These are phyloP conservation scores for Sextonia rubra DNA, from an alignment of 164 flowering plant species.

Conservation along the genomic window DNA sequence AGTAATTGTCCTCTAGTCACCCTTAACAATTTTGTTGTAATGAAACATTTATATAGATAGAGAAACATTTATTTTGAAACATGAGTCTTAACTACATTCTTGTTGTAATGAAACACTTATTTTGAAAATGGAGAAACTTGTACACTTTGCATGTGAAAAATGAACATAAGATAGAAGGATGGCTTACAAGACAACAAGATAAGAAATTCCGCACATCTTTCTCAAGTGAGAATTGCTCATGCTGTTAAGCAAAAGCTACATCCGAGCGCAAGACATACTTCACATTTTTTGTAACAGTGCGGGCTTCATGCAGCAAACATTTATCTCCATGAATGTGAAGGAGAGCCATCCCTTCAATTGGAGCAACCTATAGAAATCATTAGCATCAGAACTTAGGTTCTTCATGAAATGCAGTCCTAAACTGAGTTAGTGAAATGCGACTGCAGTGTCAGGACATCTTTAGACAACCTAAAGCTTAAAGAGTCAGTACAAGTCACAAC, in stretches of 20 bases:
- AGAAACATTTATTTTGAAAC: too few species aligned
- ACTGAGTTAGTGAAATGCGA: not conserved
- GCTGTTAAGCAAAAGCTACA: conserved; percentile 65
- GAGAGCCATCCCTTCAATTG: conserved; percentile 91
- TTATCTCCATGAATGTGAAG: conserved; percentile 89
- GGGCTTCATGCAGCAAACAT: conserved; percentile 92
- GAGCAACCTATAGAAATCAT: conserved; percentile 56
- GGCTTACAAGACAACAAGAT: not conserved
- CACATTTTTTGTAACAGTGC: conserved; percentile 69
- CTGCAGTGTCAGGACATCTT: not conserved
- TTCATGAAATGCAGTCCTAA: not conserved
- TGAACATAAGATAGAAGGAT: not conserved
- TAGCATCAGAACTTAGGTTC: not conserved
- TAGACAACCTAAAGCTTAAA: not conserved
- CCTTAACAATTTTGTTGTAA: not conserved
- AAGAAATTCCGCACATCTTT: not conserved
- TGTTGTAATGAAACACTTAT: not conserved
- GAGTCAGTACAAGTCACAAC: not conserved
- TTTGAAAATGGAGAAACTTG: not conserved
- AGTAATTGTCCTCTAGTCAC: not conserved
- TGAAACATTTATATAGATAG: too few species aligned
- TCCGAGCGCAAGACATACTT: conserved; percentile 93
- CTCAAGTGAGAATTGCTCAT: not conserved
- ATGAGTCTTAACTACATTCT: too few species aligned
- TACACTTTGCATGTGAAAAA: not conserved